These are phyloP conservation scores for Poterioochromonas sp. DNA, from an alignment of 352 stramenopile genomes.

Conservation along the genomic window DNA sequence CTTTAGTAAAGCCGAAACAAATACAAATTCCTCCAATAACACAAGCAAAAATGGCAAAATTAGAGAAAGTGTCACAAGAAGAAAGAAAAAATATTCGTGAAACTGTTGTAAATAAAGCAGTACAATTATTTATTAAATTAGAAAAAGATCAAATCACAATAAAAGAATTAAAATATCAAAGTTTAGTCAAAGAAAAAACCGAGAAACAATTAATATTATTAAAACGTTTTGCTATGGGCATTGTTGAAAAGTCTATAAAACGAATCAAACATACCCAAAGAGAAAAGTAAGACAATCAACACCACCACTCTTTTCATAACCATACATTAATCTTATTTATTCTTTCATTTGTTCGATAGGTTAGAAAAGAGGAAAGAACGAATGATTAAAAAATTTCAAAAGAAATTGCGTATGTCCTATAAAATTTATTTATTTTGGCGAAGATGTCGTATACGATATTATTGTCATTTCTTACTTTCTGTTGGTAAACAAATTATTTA, in stretches of 20 bases:
- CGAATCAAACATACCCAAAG: too few species aligned
- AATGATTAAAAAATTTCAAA: too few species aligned
- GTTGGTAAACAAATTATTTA: not conserved
- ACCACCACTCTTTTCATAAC: too few species aligned
- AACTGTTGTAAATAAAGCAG: not conserved
- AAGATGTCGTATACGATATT: not conserved
- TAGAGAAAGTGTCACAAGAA: not conserved
- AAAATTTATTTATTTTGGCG: not conserved
- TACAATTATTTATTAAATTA: not conserved
- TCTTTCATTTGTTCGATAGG: too few species aligned
- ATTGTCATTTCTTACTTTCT: not conserved
- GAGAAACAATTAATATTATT: not conserved
- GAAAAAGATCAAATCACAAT: not conserved
- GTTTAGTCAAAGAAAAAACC: not conserved
- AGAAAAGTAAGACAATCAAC: too few species aligned
- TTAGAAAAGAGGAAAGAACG: too few species aligned
- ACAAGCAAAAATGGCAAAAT: not conserved
- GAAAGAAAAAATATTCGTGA: not conserved
- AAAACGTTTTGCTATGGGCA: not conserved
- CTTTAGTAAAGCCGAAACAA: not conserved
- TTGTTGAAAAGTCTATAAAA: not conserved
- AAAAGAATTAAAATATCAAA: not conserved
- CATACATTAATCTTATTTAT: too few species aligned
- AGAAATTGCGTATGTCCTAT: too few species aligned
- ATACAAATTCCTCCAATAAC: not conserved